Evolutionary conservation across 148 eudicot species (phyloP), one percentile per base, ranked within the genome.

Genomic region (Nyssa sinensis): DNA sequence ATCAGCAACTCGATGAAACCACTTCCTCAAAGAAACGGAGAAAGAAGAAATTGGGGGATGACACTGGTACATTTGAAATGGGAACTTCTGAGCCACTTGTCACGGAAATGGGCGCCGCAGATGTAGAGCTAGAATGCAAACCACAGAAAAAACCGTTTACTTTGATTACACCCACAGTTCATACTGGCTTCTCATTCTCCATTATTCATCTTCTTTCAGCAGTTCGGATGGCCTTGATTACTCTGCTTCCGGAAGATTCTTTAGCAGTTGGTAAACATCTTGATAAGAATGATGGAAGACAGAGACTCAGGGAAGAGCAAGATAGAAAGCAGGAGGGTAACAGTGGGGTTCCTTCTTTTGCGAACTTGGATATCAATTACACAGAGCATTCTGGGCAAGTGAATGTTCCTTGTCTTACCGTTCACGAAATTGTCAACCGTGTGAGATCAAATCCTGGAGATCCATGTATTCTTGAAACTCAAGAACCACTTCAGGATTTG

Each of bases 401-500:
- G 19, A 84, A 75, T 61, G 74, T 69, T 32, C 87, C 86, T 27
- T 84, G 85, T 64, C 85, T 87, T 47, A 87, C 89, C 62, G 81
- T 88, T 79, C 88, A 80, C 74, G 90, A 87, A 41, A 84, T 91
- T 77, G 92, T 91, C 44, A 77, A 80, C 80, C 91, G 91, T 77
- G 93, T 91, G 55, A 86, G 77, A 79, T 83, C 86, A 62, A 85
- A 83, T 74, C 97, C 97, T 14, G 89, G 90, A 13, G 97, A 91
- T 82, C 89, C 97, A 10, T 77, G 81, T 59, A 88, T 91, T 79
- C 93, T 91, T 71, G 93, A 88, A 79, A 89, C 92, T 33, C 92
- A 80, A 65, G 93, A 91, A 77, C 97, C 97, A 61, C 97, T 91
- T 70, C 88, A 86, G 74, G 97, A 91, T 80, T 70, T 91, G 77